A percentile compares a stretch with the other conserved stretches of the same genome.
phyloP scores from a whole-genome alignment of 2,329 filamentous ascomycete genomes.

The Alternaria triticina region DNA sequence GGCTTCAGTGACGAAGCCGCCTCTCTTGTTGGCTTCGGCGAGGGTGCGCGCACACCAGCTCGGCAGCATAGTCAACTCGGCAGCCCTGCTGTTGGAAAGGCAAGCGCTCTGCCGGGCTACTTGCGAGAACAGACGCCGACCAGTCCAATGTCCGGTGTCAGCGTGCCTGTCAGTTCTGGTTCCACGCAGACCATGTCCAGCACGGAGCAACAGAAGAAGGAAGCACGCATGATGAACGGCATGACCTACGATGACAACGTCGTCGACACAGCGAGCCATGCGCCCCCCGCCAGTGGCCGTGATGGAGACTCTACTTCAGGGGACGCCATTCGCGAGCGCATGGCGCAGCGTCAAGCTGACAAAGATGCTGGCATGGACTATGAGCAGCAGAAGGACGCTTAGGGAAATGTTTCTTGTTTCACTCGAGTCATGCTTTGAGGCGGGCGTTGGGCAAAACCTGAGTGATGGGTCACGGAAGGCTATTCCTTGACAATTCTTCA shows the following conservation, averaged over 20 bases:
- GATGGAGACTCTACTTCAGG: slow-evolving; percentile 64
- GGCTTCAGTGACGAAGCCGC: slow-evolving; percentile 87
- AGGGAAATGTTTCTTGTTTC: slow-evolving; percentile 8
- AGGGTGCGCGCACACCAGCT: slow-evolving; percentile 72
- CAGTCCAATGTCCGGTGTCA: slow-evolving; percentile 42
- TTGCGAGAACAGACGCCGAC: slow-evolving; percentile 39
- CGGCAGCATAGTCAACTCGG: slow-evolving; percentile 71
- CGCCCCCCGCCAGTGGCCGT: slow-evolving; percentile 37
- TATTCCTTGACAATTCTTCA: slow-evolving; percentile 6
- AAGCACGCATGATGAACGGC: slow-evolving; percentile 54
- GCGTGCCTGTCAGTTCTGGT: slow-evolving; percentile 29
- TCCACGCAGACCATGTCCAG: slow-evolving; percentile 40
- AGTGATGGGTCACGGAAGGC: background rate
- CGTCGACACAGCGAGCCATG: slow-evolving; percentile 49
- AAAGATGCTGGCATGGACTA: slow-evolving; percentile 33
- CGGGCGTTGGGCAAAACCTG: slow-evolving; percentile 11
- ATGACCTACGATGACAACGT: slow-evolving; percentile 53
- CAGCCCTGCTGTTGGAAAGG: slow-evolving; percentile 71
- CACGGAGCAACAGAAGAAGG: slow-evolving; percentile 46
- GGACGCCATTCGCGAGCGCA: slow-evolving; percentile 65
- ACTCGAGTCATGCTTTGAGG: slow-evolving; percentile 5
- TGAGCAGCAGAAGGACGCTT: slow-evolving; percentile 27
- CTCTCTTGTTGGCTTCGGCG: slow-evolving; percentile 88
- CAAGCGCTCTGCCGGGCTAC: slow-evolving; percentile 42
- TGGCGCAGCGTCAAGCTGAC: slow-evolving; percentile 36